phyloP scores from a whole-genome alignment of 345 rosid genomes.

The Linum tenue region DNA sequence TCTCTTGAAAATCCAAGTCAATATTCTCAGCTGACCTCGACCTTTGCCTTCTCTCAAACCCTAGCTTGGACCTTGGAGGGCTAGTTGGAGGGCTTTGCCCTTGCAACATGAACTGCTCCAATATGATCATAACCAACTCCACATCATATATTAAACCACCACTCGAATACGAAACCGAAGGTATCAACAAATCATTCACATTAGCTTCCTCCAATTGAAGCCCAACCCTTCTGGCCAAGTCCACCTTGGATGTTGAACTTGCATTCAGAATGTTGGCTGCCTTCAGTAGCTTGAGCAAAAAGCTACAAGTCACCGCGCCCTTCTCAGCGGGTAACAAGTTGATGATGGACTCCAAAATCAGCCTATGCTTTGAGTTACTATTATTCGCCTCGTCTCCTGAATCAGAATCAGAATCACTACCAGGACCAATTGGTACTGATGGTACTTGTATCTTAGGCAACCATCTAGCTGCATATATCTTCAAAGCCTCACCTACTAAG shows the following conservation, averaged over 20 bases:
- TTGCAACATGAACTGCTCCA: slow-evolving; percentile 82
- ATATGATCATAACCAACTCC: slow-evolving; percentile 56
- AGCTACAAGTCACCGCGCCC: slow-evolving; percentile 69
- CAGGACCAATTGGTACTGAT: no score
- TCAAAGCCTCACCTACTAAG: slow-evolving; percentile 73
- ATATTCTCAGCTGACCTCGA: slow-evolving; percentile 91
- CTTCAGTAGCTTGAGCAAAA: slow-evolving; percentile 79
- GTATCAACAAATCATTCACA: slow-evolving; percentile 67
- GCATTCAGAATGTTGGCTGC: slow-evolving; percentile 69
- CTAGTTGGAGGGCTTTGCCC: slow-evolving; percentile 95
- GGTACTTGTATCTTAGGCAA: slow-evolving; percentile 47
- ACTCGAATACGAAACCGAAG: slow-evolving; percentile 38
- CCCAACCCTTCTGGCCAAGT: slow-evolving; percentile 68
- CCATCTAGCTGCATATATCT: slow-evolving; percentile 79
- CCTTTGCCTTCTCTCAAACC: slow-evolving; percentile 72
- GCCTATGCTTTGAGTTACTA: slow-evolving; percentile 46
- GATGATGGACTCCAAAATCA: slow-evolving; percentile 73
- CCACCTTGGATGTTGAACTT: slow-evolving; percentile 61
- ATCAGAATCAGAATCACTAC: slow-evolving; percentile 55
- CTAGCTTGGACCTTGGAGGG: slow-evolving; percentile 64
- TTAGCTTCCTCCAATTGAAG: slow-evolving; percentile 90
- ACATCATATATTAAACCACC: slow-evolving; percentile 51
- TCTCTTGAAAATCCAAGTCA: slow-evolving; percentile 70
- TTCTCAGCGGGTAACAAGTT: slow-evolving; percentile 81
- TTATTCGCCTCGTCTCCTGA: slow-evolving; percentile 26